Evolutionary conservation across 805 yeast genomes (phyloP), one percentile per base, ranked within the genome.

Genomic region (Barnettozyma wickerhamii): DNA sequence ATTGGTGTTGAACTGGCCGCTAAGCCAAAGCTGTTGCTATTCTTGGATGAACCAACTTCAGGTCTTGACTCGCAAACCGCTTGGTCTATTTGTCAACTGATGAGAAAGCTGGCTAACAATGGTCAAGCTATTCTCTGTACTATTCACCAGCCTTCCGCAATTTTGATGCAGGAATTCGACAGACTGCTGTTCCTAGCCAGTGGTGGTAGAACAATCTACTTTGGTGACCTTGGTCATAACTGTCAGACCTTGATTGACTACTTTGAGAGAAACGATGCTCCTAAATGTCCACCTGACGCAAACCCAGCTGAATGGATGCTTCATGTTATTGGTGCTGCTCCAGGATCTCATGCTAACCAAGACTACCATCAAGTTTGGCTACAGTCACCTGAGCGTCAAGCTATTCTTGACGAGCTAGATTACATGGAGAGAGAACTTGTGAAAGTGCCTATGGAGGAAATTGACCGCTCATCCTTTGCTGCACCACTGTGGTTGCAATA

Each of bases 281-380:
- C 70, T 19, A 65, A 67, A 41, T 84, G 90, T 65, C 89, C 90
- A 17, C 64, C 69, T 6, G 69, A 70, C 31, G 88, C 86, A 5
- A 84, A 84, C 50, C 93, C 91, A 24, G 91, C 90, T 12, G 95
- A 87, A 66, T 88, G 95, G 93, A 88, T 88, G 95, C 69, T 88
- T 63, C 84, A 84, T 47, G 84, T 81, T 48, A 83, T 82, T 53
- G 89, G 90, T 54, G 89, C 89, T 40, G 88, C 89, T 27, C 89
- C 89, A 6, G 89, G 88, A 39, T 76, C 86, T 27, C 81, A 77
- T 51, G 84, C 88, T 15, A 69, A 69, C 35, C 84, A 79, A 62
- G 85, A 84, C 60, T 84, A 81, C 54, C 71, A 77, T 55, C 81
- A 84, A 55, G 87, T 83, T 36, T 86, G 96, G 96, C 63, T 74